Conservation (phyloP, 2,329 filamentous ascomycete genomes). For the Emmonsia crescens region DNA sequence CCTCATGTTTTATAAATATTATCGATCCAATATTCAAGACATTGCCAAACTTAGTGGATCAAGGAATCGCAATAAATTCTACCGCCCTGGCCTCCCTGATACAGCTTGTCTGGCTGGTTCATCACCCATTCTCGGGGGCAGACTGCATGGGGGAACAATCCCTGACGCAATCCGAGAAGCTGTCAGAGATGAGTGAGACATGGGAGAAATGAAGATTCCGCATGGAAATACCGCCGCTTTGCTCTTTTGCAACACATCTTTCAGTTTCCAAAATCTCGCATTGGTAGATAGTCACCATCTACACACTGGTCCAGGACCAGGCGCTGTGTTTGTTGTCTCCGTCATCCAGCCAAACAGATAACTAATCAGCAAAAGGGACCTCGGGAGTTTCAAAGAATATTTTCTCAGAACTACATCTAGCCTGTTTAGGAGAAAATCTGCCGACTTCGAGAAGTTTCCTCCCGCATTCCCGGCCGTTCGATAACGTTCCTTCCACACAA, state of each 20-base stretch:
- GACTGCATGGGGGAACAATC: too few species aligned
- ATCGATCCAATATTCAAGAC: conserved; percentile 33
- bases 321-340: not conserved
- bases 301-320: not conserved
- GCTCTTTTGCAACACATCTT: conserved; percentile 10
- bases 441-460: too few species aligned
- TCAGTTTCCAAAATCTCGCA: conserved; percentile 16
- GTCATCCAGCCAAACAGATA: not conserved
- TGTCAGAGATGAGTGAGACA: conserved; percentile 34
- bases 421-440: not conserved
- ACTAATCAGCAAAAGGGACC: not conserved
- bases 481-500: too few species aligned
- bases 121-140: conserved; percentile 43
- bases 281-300: not conserved
- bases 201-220: not conserved
- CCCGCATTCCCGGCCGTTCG: too few species aligned
- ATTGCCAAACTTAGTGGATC: conserved; percentile 19
- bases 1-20: conserved; percentile 40
- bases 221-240: not conserved
- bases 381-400: not conserved
- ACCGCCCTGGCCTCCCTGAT: conserved; percentile 36
- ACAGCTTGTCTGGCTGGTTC: conserved; percentile 32
- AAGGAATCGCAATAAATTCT: conserved; percentile 24
- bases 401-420: not conserved
- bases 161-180: conserved; percentile 37